Evolutionary conservation across 768 basidiomycete genomes (phyloP), one percentile per base, ranked within the genome.

Genomic region (Leccinum incarnatum): DNA sequence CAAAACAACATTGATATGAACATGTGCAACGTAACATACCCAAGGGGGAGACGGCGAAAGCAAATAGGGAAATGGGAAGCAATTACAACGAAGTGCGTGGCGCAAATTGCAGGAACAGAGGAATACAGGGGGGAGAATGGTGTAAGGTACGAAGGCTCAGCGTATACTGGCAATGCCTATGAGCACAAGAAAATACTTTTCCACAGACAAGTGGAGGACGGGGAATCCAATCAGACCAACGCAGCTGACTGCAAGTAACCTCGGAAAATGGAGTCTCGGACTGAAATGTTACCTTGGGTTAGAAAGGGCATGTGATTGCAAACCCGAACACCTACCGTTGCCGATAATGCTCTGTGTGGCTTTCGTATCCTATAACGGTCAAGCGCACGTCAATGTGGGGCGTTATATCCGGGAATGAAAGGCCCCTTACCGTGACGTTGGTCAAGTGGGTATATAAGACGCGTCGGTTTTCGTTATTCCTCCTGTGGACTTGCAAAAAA

Each of bases 371-470:
- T 91, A 57, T 23, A 53, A 51, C 12, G 23, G 32, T 40, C 29
- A 62, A 52, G 32, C 21, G 62, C 3, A 57, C 19, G 34, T 66
- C 48, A 61, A 53, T 32, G 17, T 29, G 23, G 46, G 21, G 42
- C 6, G 25, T 46, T 29, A 21, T 25, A 46, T 34, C 23, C 3
- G 15, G 21, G 10, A 42, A 52, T 17, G 25, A 50, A 25, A 53
- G 48, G 54, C 30, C 65, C 72, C 79, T 55, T 71, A 91, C 90
- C 56, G 90, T 88, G 23, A 89, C 90, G 63, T 84, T 92, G 8
- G 90, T 93, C 67, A 91, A 78, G 69, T 91, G 91, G 3, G 85
- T 87, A 68, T 91, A 93, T 2, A 93, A 75, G n/a, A 89, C 88
- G 53, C 91, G 83, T 45, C 85, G 81, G 64, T 88, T 87, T 65